These are phyloP conservation scores for Leccinum huronense DNA, from an alignment of 1,284 basidiomycete species.

Conservation along the genomic window DNA sequence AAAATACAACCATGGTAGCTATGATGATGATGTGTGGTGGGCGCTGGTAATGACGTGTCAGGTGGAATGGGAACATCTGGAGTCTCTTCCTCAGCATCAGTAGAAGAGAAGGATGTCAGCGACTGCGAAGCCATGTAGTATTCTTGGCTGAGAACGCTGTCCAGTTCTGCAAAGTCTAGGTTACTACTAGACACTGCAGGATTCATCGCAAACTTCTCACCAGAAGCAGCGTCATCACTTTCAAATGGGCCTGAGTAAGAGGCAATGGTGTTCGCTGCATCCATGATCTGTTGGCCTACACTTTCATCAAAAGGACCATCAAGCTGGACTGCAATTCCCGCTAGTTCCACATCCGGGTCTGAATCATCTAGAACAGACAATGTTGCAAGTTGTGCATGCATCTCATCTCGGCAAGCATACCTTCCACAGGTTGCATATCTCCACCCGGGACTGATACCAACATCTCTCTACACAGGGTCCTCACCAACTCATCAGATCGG, in stretches of 20 bases:
- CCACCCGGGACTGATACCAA: constrained; percentile 8
- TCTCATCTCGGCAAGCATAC: constrained; percentile 2
- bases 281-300: constrained; percentile 1
- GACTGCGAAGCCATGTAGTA: constrained; percentile 6
- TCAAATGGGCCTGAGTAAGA: background rate
- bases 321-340: constrained; percentile 9
- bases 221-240: background rate
- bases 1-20: constrained; percentile 6
- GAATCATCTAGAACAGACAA: background rate
- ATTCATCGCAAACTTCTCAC: background rate
- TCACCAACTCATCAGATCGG: constrained; percentile 13
- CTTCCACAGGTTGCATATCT: background rate
- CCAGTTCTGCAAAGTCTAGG: background rate
- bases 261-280: background rate
- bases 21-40: background rate
- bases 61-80: background rate
- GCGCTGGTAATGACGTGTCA: background rate
- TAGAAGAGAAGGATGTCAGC: background rate
- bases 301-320: constrained; percentile 14
- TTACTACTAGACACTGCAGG: background rate
- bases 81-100: background rate
- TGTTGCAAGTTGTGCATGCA: background rate
- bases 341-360: background rate
- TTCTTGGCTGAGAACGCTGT: background rate
- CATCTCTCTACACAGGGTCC: constrained; percentile 3